Base-by-base conservation (phyloP, 768 basidiomycete species). In the Amylocystis lapponica region DNA sequence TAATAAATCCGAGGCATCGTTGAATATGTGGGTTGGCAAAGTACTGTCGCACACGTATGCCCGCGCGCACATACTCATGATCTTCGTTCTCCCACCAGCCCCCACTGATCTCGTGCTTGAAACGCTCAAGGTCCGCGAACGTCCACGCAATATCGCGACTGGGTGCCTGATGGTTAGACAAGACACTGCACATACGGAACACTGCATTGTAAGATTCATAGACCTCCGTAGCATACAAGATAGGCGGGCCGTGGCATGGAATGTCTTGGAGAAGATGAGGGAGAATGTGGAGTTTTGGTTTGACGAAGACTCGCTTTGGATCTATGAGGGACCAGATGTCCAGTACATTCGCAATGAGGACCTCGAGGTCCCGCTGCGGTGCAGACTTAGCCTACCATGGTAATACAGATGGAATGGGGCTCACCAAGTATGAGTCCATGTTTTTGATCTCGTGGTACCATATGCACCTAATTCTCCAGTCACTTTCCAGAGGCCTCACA, bases 121-220 rank as follows among this genome's bases (percentile, higher is more conserved):
- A 41, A 3, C 47, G 40, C 29, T 59, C 58, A 23, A 51, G 30
- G 8, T 48, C 42, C 1, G 55, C 56, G 2, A 59, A 20, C 23
- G 37, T 17, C 3, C 14, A 11, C 11, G 48, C 49, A 32, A 53
- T 58, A 27, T 55, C 54, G 21, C 27, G 46, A 29, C 48, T 53
- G 5, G 71, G 70, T 0, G 70, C 65, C 12, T 61, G 63, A 26
- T 69, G 71, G 39, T 75, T 75, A 6, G 62, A 65, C 19, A 63
- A 50, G 21, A 74, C 55, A 3, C 65, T 70, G 36, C 67, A 69
- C 13, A 56, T 46, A 1, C 68, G 56, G 38, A 73, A 72, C 6
- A 75, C 52, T 5, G 61, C 62, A 51, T 75, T 73, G 48, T 60
- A 75, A 35, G 56, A 61, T 46, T 74, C 71, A 47, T 60, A 70